Evolutionary conservation across 768 basidiomycete species (phyloP).

Genomic region (Kwoniella sp.): DNA sequence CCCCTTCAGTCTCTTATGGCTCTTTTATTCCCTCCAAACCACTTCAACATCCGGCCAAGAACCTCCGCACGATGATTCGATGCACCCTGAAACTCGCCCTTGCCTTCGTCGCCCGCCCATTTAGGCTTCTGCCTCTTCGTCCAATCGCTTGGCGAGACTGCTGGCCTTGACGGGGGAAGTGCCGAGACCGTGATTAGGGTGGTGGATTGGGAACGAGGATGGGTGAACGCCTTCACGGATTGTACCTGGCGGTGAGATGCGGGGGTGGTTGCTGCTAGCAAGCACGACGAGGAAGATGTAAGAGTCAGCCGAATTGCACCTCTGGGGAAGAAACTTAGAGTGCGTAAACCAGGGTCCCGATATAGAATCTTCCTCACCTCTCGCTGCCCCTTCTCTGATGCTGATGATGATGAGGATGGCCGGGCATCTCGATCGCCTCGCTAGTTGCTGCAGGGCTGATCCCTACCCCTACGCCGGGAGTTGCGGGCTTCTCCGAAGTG

Average conservation of each 20-base stretch:
- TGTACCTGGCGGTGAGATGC: slow-evolving; percentile 43
- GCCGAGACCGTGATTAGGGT: slow-evolving; percentile 36
- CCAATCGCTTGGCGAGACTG: slow-evolving; percentile 38
- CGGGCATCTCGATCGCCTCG: slow-evolving; percentile 48
- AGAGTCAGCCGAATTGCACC: background rate
- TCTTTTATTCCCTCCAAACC: no score
- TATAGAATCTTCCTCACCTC: slow-evolving; percentile 29
- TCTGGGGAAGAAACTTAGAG: background rate
- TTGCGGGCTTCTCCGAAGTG: slow-evolving; percentile 14
- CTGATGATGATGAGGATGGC: slow-evolving; percentile 10
- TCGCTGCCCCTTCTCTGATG: slow-evolving; percentile 34
- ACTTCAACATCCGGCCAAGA: no score
- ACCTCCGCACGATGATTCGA: no score
- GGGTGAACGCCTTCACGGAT: slow-evolving; percentile 32
- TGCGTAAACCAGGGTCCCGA: background rate
- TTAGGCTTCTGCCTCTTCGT: slow-evolving; percentile 36
- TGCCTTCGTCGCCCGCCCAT: no score
- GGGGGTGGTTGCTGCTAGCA: slow-evolving; percentile 22
- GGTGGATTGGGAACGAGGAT: slow-evolving; percentile 45
- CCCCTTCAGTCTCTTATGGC: no score
- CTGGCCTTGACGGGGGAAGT: slow-evolving; percentile 50
- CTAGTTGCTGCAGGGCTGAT: slow-evolving; percentile 48
- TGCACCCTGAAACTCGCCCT: no score
- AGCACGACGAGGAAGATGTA: background rate
- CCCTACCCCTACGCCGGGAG: slow-evolving; percentile 41